phyloP scores from a whole-genome alignment of 1,284 basidiomycete species.

The Pseudozyma hubeiensis region DNA sequence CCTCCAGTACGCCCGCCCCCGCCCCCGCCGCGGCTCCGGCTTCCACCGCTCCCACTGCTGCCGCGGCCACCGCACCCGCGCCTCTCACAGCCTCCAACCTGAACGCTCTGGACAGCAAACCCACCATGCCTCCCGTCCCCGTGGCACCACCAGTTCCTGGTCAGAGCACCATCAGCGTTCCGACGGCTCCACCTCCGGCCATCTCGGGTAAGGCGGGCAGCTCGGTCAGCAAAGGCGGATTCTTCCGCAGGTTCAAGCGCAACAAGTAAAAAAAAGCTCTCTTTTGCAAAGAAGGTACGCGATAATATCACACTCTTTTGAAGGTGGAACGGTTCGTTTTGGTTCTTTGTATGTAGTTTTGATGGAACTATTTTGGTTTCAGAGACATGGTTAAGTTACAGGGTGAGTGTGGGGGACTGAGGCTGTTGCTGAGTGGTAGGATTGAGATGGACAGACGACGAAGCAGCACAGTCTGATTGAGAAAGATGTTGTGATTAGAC shows the following conservation, averaged over 20 bases:
- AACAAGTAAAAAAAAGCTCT: constrained; percentile 36
- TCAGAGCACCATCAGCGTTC: constrained; percentile 36
- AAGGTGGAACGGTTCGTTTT: constrained; percentile 3
- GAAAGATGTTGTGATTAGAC: background rate
- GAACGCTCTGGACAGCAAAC: constrained; percentile 30
- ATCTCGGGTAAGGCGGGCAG: constrained; percentile 31
- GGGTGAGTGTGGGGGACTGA: too few species aligned
- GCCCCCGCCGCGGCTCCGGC: constrained; percentile 6
- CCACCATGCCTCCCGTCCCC: constrained; percentile 46
- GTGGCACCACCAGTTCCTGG: constrained; percentile 29
- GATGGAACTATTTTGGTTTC: too few species aligned
- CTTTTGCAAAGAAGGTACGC: background rate
- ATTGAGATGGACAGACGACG: too few species aligned
- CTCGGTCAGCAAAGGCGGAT: constrained; percentile 34
- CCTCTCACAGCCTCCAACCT: constrained; percentile 40
- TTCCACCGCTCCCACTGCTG: constrained; percentile 11
- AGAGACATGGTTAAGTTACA: too few species aligned
- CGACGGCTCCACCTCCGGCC: constrained; percentile 47
- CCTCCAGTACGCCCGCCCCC: background rate
- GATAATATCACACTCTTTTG: constrained; percentile 12
- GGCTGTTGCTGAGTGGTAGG: too few species aligned
- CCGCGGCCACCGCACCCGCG: constrained; percentile 14
- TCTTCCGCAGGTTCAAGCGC: constrained; percentile 45
- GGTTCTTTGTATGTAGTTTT: too few species aligned
- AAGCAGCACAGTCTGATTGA: too few species aligned